Evolutionary conservation across 345 rosid genomes (phyloP), one percentile per base, ranked within the genome.

Genomic region (Populus deltoides): DNA sequence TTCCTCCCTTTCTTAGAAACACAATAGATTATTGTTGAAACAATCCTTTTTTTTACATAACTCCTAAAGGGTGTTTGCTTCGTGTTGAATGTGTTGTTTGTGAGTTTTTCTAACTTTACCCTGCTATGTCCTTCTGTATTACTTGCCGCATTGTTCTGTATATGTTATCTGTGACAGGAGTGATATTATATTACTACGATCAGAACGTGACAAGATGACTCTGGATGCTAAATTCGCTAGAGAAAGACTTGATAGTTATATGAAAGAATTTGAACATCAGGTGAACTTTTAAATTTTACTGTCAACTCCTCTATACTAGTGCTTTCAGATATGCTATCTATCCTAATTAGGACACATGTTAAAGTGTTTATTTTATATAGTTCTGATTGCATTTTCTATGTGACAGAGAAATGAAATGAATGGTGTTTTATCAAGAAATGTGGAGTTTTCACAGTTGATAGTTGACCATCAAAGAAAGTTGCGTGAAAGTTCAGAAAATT

Each of bases 181-280:
- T 83, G 93, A 91, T 79, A 79, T 89, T 75, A 86, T 92, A 81
- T 79, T 78, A n/a, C 45, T 92, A 70, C 85, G 90, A 81, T 86
- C 94, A 62, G 98, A 93, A 79, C 89, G 94, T 73, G 98, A 93
- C 80, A 95, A 88, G 88, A 78, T 91, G 81, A 89, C 89, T 49
- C 78, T 92, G 75, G 93, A 93, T 83, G 87, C 97, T 29, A 89
- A 83, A 75, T 92, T 92, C 86, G 86, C 93, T 1, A 88, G 86
- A 77, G 99, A 92, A 72, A 92, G 91, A 74, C 90, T 90, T 66
- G 93, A 91, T 35, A 79, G 90, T 80, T 86, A 89, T 72, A 80
- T 83, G 92, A 91, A 89, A 87, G 97, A 92, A 84, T 87, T 86
- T 75, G 97, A 90, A 70, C 97, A 78, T 78, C 92, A 92, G 93